Evolutionary conservation across 345 rosid species (phyloP).

Genomic region (Sisymbrium altissimum): DNA sequence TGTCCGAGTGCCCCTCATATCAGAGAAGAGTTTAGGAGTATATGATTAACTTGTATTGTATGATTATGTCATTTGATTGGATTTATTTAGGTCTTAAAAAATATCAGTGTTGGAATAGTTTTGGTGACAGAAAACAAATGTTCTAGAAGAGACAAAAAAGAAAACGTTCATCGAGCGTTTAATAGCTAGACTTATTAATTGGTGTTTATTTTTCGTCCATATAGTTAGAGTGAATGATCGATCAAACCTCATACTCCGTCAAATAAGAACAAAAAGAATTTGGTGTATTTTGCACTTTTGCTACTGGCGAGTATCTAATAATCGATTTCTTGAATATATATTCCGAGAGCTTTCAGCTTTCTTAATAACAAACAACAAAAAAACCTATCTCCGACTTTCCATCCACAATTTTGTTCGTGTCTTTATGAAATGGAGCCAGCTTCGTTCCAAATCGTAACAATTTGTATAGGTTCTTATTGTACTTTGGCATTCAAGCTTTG

Average conservation of each 20-base stretch:
- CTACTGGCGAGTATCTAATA: background rate
- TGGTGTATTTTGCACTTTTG: no score
- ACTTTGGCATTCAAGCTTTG: background rate
- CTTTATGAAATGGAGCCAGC: background rate
- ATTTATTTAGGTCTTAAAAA: background rate
- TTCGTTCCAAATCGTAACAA: background rate
- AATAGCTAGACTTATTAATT: background rate
- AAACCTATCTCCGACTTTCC: background rate
- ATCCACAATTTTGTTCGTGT: background rate
- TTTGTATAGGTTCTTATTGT: background rate
- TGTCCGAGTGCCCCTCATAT: background rate
- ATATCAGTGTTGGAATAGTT: background rate
- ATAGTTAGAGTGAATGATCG: background rate
- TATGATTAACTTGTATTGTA: background rate
- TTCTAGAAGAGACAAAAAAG: background rate
- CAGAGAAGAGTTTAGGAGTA: background rate
- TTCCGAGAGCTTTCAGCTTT: background rate
- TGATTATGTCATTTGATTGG: background rate
- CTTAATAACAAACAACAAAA: background rate
- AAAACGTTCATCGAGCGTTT: background rate
- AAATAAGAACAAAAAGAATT: no score
- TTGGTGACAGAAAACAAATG: background rate
- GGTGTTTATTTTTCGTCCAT: background rate
- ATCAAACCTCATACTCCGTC: background rate
- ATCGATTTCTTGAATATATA: background rate